Percentiles rank a stretch among this genome's conserved stretches.
phyloP scores from a whole-genome alignment of 305 asterid genomes.

The Withania somnifera region DNA sequence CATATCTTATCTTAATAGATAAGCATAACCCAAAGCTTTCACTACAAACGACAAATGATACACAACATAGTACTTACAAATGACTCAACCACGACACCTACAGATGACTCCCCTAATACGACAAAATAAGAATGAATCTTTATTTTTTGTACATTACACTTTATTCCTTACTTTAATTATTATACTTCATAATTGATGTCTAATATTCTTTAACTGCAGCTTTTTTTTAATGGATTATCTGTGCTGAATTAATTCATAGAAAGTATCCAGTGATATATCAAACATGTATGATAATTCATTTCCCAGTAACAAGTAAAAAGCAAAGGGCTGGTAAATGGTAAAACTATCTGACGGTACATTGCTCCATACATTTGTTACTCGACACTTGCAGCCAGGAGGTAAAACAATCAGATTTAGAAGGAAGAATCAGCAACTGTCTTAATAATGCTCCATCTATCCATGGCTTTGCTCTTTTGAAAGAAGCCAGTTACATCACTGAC shows the following conservation, averaged over 20 bases:
- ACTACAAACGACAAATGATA: no score
- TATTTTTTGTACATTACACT: no score
- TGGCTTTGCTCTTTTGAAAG: background rate
- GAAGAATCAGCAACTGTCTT: background rate
- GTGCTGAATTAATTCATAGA: background rate
- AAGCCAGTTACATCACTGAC: background rate
- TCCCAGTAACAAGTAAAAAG: background rate
- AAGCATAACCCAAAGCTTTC: no score
- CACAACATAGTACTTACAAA: no score
- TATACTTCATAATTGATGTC: no score
- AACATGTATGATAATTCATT: background rate
- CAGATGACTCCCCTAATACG: no score
- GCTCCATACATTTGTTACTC: background rate
- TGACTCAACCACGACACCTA: no score
- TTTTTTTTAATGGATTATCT: background rate
- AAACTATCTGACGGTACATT: background rate
- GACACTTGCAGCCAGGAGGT: background rate
- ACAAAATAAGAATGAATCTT: no score
- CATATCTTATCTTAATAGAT: no score
- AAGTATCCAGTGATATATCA: background rate
- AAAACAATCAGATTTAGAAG: background rate
- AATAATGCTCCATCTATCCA: background rate
- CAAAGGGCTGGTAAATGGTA: background rate
- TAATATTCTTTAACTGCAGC: background rate
- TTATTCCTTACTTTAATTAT: no score